Base-by-base conservation (phyloP, 139 green algal species). In the Deuterostichococcus epilithicus region DNA sequence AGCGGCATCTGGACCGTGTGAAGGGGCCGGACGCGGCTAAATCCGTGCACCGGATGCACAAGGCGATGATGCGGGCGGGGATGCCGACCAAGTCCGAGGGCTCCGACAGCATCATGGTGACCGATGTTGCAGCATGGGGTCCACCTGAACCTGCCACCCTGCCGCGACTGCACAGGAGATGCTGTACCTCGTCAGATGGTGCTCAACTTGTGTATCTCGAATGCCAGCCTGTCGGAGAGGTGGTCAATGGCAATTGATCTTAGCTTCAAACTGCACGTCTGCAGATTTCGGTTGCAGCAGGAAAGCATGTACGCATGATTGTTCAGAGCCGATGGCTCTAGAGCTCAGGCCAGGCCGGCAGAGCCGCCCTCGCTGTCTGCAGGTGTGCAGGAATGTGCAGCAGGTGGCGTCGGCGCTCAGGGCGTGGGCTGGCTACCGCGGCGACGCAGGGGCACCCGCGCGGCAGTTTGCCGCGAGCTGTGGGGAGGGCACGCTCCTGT, bases 91-190 rank as follows among this genome's bases (percentile, higher is more conserved):
- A 1, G 5, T 23, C 68, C 3, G 89, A 93, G 72, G 89, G 88
- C 34, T 84, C 91, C 47, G 36, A n/a, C 23, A 82, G 68, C 22
- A 69, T 93, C 47, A 83, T 91, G 80, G 74, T 79, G 37, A 13
- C 18, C 20, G 42, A 8, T 52, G 13, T 52, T 8, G 13, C 13
- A 23, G 42, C 42, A 8, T 52, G 42, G 13, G 10, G 42, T 13
- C 42, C 10, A 52, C 42, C 8, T 52, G 42, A 52, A 23, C 8
- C 42, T 52, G 42, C 42, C 42, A 8, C 8, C 42, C 8, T 52
- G 10, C 42, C 42, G 42, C 42, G 13, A 52, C 13, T 8, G 42
- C 8, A 52, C 42, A 52, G 42, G 8, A 52, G 42, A 8, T 23
- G 8, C 42, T 23, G 42, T 13, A 52, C 8, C 42, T 52, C 8